These are phyloP conservation scores for Sodiomyces alkalinus DNA, from an alignment of 2,329 filamentous ascomycete genomes.

Conservation along the genomic window DNA sequence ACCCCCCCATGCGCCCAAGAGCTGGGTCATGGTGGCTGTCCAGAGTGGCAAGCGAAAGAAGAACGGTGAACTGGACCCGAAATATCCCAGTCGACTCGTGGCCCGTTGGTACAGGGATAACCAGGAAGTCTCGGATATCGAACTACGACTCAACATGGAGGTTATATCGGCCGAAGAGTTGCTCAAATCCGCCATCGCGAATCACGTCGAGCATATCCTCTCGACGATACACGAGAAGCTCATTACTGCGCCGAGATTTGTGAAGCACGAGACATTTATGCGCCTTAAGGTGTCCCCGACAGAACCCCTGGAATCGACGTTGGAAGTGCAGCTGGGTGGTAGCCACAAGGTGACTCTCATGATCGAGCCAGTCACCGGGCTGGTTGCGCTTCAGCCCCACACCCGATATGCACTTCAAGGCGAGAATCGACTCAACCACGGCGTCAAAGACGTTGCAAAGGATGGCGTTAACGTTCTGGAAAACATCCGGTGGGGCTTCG, in stretches of 20 bases:
- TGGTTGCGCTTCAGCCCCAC: conserved; percentile 53
- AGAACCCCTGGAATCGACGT: conserved; percentile 50
- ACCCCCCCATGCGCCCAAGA: conserved; percentile 47
- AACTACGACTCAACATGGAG: conserved; percentile 51
- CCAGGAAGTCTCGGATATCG: conserved; percentile 53
- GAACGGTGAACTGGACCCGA: conserved; percentile 22
- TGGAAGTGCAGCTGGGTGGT: conserved; percentile 57
- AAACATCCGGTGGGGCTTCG: conserved; percentile 42
- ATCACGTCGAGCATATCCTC: conserved; percentile 60
- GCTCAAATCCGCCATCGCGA: conserved; percentile 57
- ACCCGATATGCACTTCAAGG: conserved; percentile 37
- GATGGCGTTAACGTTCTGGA: conserved; percentile 45
- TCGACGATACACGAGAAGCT: conserved; percentile 49
- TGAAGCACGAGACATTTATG: conserved; percentile 41
- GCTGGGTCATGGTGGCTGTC: conserved; percentile 81
- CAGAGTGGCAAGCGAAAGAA: conserved; percentile 42
- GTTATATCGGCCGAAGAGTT: conserved; percentile 60
- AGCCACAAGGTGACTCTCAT: conserved; percentile 43
- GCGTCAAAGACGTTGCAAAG: conserved; percentile 35
- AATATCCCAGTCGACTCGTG: conserved; percentile 37
- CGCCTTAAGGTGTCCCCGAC: conserved; percentile 39
- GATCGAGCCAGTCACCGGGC: conserved; percentile 68
- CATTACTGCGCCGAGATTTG: conserved; percentile 42
- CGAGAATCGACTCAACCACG: conserved; percentile 50
- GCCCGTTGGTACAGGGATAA: conserved; percentile 77